phyloP scores from a whole-genome alignment of 2,329 filamentous ascomycete genomes.

The Penicillium hesseltinei region DNA sequence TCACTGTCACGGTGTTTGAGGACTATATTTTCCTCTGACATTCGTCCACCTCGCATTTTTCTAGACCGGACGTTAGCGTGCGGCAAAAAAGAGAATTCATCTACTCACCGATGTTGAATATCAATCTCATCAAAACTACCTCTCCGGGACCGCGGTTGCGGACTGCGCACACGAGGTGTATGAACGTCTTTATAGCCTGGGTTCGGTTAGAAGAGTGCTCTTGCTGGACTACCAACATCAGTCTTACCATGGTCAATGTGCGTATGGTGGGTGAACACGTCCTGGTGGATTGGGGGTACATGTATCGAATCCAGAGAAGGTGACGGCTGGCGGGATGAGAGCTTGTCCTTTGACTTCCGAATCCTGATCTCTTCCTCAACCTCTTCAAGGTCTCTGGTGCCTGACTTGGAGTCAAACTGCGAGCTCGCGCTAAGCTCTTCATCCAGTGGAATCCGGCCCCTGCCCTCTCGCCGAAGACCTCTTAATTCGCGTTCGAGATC shows the following conservation, averaged over 20 bases:
- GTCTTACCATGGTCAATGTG: conserved; percentile 77
- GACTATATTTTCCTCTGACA: conserved; percentile 27
- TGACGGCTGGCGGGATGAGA: conserved; percentile 49
- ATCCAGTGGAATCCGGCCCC: not conserved
- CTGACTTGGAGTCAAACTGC: not conserved
- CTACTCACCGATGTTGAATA: conserved; percentile 52
- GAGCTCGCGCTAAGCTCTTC: not conserved
- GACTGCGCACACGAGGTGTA: conserved; percentile 29
- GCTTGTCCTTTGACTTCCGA: conserved; percentile 21
- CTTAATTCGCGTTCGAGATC: conserved; percentile 2
- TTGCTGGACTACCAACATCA: conserved; percentile 8
- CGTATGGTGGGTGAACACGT: conserved; percentile 84
- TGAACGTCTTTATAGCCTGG: conserved; percentile 28
- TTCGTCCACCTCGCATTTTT: conserved; percentile 27
- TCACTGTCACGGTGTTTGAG: conserved; percentile 38
- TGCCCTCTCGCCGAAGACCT: not conserved
- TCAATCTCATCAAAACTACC: conserved; percentile 55
- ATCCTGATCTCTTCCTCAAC: conserved; percentile 11
- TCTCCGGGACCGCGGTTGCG: conserved; percentile 27
- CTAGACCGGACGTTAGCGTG: not conserved
- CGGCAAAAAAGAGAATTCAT: not conserved
- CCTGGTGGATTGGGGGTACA: conserved; percentile 77
- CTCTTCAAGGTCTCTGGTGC: conserved; percentile 7
- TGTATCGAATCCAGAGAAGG: conserved; percentile 62
- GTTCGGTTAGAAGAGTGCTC: not conserved